Conservation (phyloP, 345 rosid species). For the Conringia planisiliqua region DNA sequence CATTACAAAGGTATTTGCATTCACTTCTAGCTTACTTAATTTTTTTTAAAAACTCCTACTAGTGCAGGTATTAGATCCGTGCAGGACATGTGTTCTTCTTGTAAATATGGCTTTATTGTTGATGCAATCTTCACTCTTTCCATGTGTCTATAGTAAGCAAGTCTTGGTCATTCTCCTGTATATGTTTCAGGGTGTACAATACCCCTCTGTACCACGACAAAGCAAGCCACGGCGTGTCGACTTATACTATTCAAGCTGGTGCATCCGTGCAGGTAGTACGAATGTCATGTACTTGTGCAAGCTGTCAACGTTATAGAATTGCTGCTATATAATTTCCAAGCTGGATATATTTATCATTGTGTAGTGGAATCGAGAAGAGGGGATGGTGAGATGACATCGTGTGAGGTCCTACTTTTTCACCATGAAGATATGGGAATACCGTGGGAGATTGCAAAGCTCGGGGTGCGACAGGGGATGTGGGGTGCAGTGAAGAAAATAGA, state of each 20-base stretch:
- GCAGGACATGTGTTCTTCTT: not conserved
- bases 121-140: not conserved
- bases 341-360: conserved; percentile 6
- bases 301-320: not conserved
- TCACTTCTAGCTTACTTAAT: not conserved
- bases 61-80: not conserved
- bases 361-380: conserved; percentile 90
- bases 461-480: conserved; percentile 99
- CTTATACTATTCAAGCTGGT: conserved; percentile 92
- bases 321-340: not conserved
- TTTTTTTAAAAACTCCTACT: not conserved
- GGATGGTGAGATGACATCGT: conserved; percentile 72
- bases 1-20: conserved; percentile 69
- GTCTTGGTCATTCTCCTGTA: not conserved
- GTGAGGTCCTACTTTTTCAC: conserved; percentile 94
- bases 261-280: conserved; percentile 79
- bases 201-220: conserved; percentile 64
- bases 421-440: conserved; percentile 99
- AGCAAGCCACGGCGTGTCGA: conserved; percentile 88
- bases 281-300: not conserved
- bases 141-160: not conserved
- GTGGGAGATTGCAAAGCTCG: conserved; percentile 93
- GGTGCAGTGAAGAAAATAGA: conserved; percentile 96
- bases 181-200: conserved; percentile 66
- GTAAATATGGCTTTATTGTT: not conserved